phyloP scores from a whole-genome alignment of 208 protist genomes.

The Blastocrithidia nonstop region DNA sequence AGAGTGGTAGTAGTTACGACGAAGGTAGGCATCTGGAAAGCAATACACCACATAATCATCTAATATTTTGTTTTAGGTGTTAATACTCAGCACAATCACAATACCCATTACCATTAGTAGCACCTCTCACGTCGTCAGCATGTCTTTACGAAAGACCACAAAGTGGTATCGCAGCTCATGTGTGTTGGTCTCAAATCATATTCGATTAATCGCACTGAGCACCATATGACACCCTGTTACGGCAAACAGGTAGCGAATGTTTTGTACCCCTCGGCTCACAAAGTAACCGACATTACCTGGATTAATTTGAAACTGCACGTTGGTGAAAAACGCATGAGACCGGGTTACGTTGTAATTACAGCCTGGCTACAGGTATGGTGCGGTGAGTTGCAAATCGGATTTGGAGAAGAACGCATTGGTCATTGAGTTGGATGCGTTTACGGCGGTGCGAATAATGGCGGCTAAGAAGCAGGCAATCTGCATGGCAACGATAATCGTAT shows the following conservation, averaged over 20 bases:
- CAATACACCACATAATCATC: slow-evolving; percentile 43
- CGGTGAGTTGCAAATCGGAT: slow-evolving; percentile 18
- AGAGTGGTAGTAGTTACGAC: slow-evolving; percentile 15
- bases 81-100: slow-evolving; percentile 21
- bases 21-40: neutral
- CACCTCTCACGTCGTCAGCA: slow-evolving; percentile 59
- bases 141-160: slow-evolving; percentile 70
- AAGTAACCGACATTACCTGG: slow-evolving; percentile 52
- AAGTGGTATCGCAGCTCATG: slow-evolving; percentile 74
- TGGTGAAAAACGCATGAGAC: slow-evolving; percentile 28
- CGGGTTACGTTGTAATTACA: slow-evolving; percentile 23
- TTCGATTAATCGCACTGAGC: slow-evolving; percentile 34
- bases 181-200: slow-evolving; percentile 49
- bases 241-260: slow-evolving; percentile 56
- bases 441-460: slow-evolving; percentile 28
- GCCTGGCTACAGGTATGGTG: slow-evolving; percentile 7
- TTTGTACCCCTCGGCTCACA: slow-evolving; percentile 33
- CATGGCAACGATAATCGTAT: slow-evolving; percentile 30
- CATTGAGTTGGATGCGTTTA: slow-evolving; percentile 28
- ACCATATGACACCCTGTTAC: slow-evolving; percentile 23
- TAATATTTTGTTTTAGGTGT: slow-evolving; percentile 31
- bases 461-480: slow-evolving; percentile 55
- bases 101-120: slow-evolving; percentile 38
- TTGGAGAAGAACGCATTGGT: slow-evolving; percentile 36
- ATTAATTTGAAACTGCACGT: slow-evolving; percentile 25